Conservation (phyloP, 2,329 filamentous ascomycete genomes). For the Penicillium italicum region DNA sequence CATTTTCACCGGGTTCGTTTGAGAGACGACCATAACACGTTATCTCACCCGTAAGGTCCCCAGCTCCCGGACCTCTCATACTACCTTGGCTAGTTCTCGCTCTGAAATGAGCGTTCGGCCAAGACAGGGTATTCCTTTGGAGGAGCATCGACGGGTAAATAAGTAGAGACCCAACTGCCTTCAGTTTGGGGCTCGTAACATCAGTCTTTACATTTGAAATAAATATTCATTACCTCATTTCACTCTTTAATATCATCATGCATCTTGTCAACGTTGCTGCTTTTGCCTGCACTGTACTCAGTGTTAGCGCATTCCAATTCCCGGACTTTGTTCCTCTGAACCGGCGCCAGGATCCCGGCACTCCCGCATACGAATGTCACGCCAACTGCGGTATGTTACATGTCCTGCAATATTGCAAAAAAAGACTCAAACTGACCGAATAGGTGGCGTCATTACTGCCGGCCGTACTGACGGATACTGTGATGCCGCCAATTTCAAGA, state of each 20-base stretch:
- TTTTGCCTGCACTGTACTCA: slow-evolving; percentile 1
- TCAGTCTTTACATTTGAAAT: neutral
- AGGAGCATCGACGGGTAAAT: neutral
- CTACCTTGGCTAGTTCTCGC: neutral
- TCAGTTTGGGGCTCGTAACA: neutral
- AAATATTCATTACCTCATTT: neutral
- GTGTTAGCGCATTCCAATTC: neutral
- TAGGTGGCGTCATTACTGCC: neutral
- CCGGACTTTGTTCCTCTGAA: slow-evolving; percentile 4
- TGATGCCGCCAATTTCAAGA: slow-evolving; percentile 16
- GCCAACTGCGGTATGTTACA: slow-evolving; percentile 31
- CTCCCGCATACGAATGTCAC: slow-evolving; percentile 36
- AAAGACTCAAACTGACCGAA: neutral
- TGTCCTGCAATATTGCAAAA: neutral
- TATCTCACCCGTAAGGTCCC: neutral
- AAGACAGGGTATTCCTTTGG: neutral
- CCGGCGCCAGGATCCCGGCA: slow-evolving; percentile 20
- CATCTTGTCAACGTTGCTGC: neutral
- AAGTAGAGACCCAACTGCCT: neutral
- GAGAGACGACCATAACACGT: neutral
- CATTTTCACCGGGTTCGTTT: neutral
- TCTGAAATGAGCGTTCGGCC: neutral
- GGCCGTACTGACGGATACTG: neutral
- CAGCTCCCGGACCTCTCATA: neutral
- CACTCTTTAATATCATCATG: neutral